Evolutionary conservation across 192 early-diverging fungal species (phyloP), one percentile per base, ranked within the genome.

Genomic region (Hyaloraphidium curvatum): DNA sequence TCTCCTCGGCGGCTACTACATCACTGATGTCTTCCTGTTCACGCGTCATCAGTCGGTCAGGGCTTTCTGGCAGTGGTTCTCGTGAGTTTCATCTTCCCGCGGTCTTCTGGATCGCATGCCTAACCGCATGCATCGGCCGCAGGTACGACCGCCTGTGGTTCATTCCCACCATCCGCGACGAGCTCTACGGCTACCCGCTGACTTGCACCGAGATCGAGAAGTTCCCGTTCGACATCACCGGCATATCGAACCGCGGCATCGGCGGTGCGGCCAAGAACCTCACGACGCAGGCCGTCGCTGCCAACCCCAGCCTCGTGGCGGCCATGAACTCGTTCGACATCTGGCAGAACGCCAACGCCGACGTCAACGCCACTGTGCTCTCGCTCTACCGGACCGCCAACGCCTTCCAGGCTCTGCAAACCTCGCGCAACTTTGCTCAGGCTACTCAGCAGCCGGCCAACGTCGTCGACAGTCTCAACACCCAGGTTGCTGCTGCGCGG

Each of bases 141-240:
- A 48, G 43, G 17, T 48, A 48, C 43, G 17, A 14, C 23, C 43
- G 43, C 25, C 17, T 14, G 14, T 14, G 14, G 7, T 48, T 48
- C 43, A 48, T 48, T 25, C 43, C 43, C 23, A 48, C 25, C 43
- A 48, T 48, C 25, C 43, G 43, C 19, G 17, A 48, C 43, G 43
- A 48, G 19, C 25, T 11, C 14, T 48, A 21, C 14, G 43, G 43
- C 19, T 25, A 48, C 7, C 7, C 11, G 5, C 4, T 25, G 14
- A 22, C 9, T 25, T 48, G 43, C 43, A 48, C 14, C 17, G 43
- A 48, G 23, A 11, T 7, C 43, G 43, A 48, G 19, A 48, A 48
- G 7, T 48, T 48, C 43, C 7, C 25, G 14, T 48, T 48, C 43
- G 43, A 48, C 19, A 14, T 48, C 23, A 19, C 7, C 43, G 43